These are phyloP conservation scores for Limnomonas spitsbergensis DNA, from an alignment of 139 green algal genomes.

Conservation along the genomic window DNA sequence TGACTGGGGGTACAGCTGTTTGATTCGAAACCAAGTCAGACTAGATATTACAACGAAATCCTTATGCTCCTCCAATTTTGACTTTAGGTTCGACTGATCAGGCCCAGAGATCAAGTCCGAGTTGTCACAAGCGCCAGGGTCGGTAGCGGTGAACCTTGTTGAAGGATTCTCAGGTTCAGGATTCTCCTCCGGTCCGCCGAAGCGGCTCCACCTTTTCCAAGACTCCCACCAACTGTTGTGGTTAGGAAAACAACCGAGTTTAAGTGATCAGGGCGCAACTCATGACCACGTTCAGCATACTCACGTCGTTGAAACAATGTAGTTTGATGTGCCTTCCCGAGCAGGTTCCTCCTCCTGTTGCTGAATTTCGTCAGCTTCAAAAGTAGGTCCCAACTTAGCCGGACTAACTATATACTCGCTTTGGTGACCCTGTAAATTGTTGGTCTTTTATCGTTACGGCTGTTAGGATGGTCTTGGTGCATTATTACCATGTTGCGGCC, in stretches of 20 bases:
- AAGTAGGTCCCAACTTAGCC: too few species aligned
- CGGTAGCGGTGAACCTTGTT: background rate
- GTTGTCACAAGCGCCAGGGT: background rate
- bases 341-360: background rate
- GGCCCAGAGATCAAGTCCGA: background rate
- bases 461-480: too few species aligned
- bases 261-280: background rate
- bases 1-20: background rate
- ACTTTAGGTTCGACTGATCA: too few species aligned
- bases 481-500: too few species aligned
- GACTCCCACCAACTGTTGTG: background rate
- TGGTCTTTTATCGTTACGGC: too few species aligned
- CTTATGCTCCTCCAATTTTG: background rate
- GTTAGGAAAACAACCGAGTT: background rate
- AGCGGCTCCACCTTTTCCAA: background rate
- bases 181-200: background rate
- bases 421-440: too few species aligned
- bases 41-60: background rate
- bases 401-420: too few species aligned
- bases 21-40: background rate
- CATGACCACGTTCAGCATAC: background rate
- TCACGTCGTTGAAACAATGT: background rate
- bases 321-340: background rate
- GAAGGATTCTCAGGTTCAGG: too few species aligned
- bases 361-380: background rate